A percentile compares a stretch with the other conserved stretches of the same genome.
Conservation (phyloP, 106 monocot species). For the Hemerocallis citrina region DNA sequence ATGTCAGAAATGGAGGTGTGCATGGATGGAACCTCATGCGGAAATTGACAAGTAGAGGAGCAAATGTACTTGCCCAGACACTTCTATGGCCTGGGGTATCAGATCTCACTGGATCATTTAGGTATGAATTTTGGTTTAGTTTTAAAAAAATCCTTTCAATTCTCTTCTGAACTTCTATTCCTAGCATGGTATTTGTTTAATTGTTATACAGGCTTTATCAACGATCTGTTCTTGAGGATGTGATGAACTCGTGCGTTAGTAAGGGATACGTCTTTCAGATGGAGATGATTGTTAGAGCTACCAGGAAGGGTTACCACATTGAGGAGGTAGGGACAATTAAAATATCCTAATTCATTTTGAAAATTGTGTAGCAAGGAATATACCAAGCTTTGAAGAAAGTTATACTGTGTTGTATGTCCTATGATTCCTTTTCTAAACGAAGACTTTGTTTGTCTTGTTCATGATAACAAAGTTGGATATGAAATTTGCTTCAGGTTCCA, state of each 20-base stretch:
- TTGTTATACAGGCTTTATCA: constrained; percentile 54
- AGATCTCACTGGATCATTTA: constrained; percentile 95
- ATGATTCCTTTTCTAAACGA: no score
- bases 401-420: no score
- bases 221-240: constrained; percentile 84
- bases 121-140: constrained; percentile 26
- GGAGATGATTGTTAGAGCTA: constrained; percentile 99
- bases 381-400: no score
- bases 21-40: constrained; percentile 99
- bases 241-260: constrained; percentile 83
- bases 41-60: constrained; percentile 94
- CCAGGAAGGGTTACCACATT: constrained; percentile 87
- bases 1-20: constrained; percentile 87
- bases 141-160: not conserved
- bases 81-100: constrained; percentile 93
- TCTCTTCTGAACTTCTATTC: not conserved
- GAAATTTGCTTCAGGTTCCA: no score
- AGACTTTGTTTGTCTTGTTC: no score
- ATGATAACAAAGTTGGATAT: no score
- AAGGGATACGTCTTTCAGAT: constrained; percentile 99
- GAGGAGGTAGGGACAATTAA: constrained; percentile 61
- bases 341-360: no score
- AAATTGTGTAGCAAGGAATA: no score
- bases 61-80: constrained; percentile 98
- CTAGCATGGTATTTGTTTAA: constrained; percentile 2